A percentile compares a stretch with the other conserved stretches of the same genome.
phyloP scores from a whole-genome alignment of 768 basidiomycete genomes.

The Paxillus involutus region DNA sequence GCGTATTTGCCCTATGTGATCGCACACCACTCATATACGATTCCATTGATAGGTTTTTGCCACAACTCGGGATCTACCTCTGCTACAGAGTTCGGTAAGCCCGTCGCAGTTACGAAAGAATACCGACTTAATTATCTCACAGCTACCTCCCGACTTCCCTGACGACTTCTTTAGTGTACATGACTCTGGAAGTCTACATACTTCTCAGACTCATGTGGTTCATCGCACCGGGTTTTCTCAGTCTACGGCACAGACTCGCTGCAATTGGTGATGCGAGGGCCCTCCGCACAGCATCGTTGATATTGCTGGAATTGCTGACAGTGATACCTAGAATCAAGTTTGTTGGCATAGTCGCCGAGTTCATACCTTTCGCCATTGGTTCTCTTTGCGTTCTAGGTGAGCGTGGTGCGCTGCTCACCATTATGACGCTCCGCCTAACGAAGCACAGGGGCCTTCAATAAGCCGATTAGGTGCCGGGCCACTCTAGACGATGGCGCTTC shows the following conservation, averaged over 20 bases:
- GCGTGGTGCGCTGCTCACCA: slow-evolving; percentile 2
- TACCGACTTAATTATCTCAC: background rate
- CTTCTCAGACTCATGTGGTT: slow-evolving; percentile 33
- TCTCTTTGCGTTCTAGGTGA: slow-evolving; percentile 42
- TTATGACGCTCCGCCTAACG: background rate
- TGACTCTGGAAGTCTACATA: slow-evolving; percentile 40
- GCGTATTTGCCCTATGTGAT: slow-evolving; percentile 6
- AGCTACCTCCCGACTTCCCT: slow-evolving; percentile 43
- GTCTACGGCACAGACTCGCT: slow-evolving; percentile 11
- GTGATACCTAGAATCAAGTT: slow-evolving; percentile 35
- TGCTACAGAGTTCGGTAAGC: slow-evolving; percentile 34
- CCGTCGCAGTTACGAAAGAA: background rate
- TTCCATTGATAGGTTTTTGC: slow-evolving; percentile 17
- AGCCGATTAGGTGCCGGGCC: background rate
- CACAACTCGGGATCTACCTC: slow-evolving; percentile 21
- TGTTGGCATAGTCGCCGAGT: slow-evolving; percentile 39
- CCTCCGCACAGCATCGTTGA: slow-evolving; percentile 36
- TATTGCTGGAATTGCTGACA: slow-evolving; percentile 43
- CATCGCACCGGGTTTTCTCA: slow-evolving; percentile 23
- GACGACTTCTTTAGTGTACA: slow-evolving; percentile 32
- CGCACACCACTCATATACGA: background rate
- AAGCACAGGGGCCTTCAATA: slow-evolving; percentile 8
- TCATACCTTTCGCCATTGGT: slow-evolving; percentile 42
- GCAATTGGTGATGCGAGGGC: slow-evolving; percentile 31
- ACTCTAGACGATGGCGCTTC: background rate